phyloP scores from a whole-genome alignment of 1,139 yeast species.

The Keqinozyma sinolaborantium region DNA sequence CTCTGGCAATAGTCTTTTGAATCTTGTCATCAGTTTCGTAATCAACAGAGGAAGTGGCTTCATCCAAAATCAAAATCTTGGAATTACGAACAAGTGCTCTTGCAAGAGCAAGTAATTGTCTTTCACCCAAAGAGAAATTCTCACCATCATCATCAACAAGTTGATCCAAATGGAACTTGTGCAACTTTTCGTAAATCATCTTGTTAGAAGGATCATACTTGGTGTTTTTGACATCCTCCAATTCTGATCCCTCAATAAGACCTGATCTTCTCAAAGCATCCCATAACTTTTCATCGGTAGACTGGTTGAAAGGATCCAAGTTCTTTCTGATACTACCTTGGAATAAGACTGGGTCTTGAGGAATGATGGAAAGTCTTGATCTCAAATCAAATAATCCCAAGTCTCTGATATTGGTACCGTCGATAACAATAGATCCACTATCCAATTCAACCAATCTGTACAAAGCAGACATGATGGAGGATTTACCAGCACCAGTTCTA shows the following conservation, averaged over 20 bases:
- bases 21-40: conserved; percentile 42
- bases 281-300: conserved; percentile 52
- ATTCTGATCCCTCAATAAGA: conserved; percentile 35
- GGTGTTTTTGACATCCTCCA: conserved; percentile 39
- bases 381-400: conserved; percentile 58
- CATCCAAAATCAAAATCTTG: conserved; percentile 37
- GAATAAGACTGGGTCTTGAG: conserved; percentile 77
- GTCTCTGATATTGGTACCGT: conserved; percentile 74
- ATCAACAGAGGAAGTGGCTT: conserved; percentile 43
- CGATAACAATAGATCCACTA: conserved; percentile 73
- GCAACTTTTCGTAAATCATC: conserved; percentile 35
- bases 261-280: conserved; percentile 60
- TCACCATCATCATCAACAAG: conserved; percentile 37
- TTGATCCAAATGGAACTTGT: conserved; percentile 33
- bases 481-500: conserved; percentile 97
- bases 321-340: conserved; percentile 63
- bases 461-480: conserved; percentile 90
- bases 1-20: conserved; percentile 30
- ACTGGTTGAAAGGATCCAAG: conserved; percentile 60
- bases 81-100: conserved; percentile 38
- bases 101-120: conserved; percentile 40
- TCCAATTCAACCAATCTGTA: conserved; percentile 89
- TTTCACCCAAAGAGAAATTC: conserved; percentile 40
- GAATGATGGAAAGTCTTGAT: conserved; percentile 63
- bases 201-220: conserved; percentile 8